Conservation (phyloP, 2,329 filamentous ascomycete species). For the Beauveria sp. region DNA sequence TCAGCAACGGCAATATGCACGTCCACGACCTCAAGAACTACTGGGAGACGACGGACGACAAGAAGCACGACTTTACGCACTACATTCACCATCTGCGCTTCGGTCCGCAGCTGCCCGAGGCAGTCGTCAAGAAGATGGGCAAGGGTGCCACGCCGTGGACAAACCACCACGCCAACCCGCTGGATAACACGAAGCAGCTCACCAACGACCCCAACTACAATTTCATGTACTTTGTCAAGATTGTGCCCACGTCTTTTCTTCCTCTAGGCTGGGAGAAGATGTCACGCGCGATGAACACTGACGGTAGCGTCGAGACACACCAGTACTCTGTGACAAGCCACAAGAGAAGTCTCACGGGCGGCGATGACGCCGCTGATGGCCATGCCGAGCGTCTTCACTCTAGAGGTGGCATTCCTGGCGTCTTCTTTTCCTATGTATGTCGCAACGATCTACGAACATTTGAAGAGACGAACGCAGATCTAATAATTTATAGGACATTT, state of each 20-base stretch:
- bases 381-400: slow-evolving; percentile 91
- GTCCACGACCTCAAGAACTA: slow-evolving; percentile 97
- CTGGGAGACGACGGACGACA: slow-evolving; percentile 62
- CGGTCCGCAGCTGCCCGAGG: slow-evolving; percentile 79
- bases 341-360: slow-evolving; percentile 78
- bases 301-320: slow-evolving; percentile 90
- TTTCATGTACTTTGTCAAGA: slow-evolving; percentile 99
- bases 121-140: slow-evolving; percentile 54
- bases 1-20: slow-evolving; percentile 95
- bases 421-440: slow-evolving; percentile 96
- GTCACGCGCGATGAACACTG: slow-evolving; percentile 43
- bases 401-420: slow-evolving; percentile 84
- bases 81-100: slow-evolving; percentile 84
- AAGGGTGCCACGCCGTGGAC: slow-evolving; percentile 56
- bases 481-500: slow-evolving; percentile 65
- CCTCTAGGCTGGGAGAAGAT: slow-evolving; percentile 80
- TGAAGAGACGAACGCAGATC: not conserved
- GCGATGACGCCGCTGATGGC: slow-evolving; percentile 76
- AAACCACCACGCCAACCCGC: slow-evolving; percentile 85
- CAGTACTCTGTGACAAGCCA: slow-evolving; percentile 98
- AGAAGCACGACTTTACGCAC: slow-evolving; percentile 82
- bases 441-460: too few species aligned
- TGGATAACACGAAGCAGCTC: slow-evolving; percentile 71
- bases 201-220: slow-evolving; percentile 82
- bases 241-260: slow-evolving; percentile 91